Percentiles rank a stretch among this genome's conserved stretches.
phyloP scores from a whole-genome alignment of 768 basidiomycete species.

The Panaeolus papilionaceus region DNA sequence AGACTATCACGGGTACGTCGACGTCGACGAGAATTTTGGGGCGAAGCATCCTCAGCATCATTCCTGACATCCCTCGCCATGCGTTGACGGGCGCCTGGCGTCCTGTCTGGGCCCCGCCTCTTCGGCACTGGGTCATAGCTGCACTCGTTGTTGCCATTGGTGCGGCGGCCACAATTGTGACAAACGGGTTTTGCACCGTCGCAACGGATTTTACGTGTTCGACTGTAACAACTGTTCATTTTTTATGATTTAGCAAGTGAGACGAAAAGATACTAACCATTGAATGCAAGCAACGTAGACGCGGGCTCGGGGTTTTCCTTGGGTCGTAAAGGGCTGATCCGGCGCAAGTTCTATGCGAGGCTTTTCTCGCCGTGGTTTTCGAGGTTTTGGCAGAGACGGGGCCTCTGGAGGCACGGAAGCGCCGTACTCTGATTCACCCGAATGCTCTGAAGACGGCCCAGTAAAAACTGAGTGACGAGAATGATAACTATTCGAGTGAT shows the following conservation, averaged over 20 bases:
- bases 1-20: slow-evolving; percentile 36
- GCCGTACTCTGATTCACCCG: slow-evolving; percentile 32
- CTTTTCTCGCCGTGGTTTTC: slow-evolving; percentile 59
- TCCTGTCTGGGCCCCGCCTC: slow-evolving; percentile 81
- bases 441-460: slow-evolving; percentile 30
- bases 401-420: slow-evolving; percentile 18
- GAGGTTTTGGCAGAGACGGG: slow-evolving; percentile 29
- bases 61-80: slow-evolving; percentile 47
- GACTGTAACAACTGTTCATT: slow-evolving; percentile 47
- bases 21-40: slow-evolving; percentile 37
- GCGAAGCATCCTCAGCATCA: slow-evolving; percentile 34
- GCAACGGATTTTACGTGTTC: slow-evolving; percentile 80
- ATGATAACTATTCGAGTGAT: slow-evolving; percentile 12
- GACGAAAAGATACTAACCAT: slow-evolving; percentile 53
- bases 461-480: slow-evolving; percentile 22
- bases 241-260: slow-evolving; percentile 19
- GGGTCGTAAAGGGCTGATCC: slow-evolving; percentile 81
- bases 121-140: slow-evolving; percentile 75
- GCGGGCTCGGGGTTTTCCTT: slow-evolving; percentile 76
- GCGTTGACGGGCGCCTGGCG: slow-evolving; percentile 80
- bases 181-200: slow-evolving; percentile 82
- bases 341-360: slow-evolving; percentile 71
- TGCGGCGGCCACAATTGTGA: slow-evolving; percentile 70
- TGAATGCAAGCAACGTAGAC: slow-evolving; percentile 84
- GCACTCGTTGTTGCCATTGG: slow-evolving; percentile 54